Percentiles rank a stretch among this genome's conserved stretches.
These are phyloP conservation scores for Herpetomonas samuelpessoai DNA, from an alignment of 208 protist genomes.

Conservation along the genomic window DNA sequence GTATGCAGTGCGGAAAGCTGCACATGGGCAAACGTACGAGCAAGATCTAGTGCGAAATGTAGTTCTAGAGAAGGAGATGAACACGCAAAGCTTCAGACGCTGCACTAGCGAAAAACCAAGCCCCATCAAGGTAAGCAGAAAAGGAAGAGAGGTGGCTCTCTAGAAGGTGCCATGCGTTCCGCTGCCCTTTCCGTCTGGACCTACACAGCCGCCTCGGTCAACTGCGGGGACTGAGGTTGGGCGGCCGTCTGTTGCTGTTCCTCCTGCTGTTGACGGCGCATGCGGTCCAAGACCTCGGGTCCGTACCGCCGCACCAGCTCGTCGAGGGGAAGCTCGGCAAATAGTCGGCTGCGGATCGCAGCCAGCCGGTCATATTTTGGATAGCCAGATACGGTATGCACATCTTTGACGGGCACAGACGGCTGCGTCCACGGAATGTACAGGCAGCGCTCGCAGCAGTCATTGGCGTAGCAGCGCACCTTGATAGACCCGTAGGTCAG, in stretches of 20 bases:
- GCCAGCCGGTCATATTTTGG: slow-evolving; percentile 63
- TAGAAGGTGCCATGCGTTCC: no score
- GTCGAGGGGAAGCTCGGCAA: slow-evolving; percentile 60
- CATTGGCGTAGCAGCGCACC: slow-evolving; percentile 86
- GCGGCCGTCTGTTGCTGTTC: not conserved
- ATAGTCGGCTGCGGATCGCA: slow-evolving; percentile 50
- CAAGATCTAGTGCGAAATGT: no score
- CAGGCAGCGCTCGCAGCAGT: slow-evolving; percentile 76
- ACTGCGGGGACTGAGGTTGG: no score
- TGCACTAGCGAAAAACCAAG: not conserved
- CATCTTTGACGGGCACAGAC: not conserved
- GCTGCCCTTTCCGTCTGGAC: no score
- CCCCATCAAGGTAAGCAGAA: not conserved
- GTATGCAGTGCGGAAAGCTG: no score
- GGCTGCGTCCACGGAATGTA: slow-evolving; percentile 50
- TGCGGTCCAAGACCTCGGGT: slow-evolving; percentile 16
- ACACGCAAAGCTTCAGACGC: no score
- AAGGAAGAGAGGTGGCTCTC: slow-evolving; percentile 1
- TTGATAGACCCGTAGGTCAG: slow-evolving; percentile 90
- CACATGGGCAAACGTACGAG: no score
- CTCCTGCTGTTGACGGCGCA: not conserved
- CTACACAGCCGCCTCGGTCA: no score
- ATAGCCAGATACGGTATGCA: slow-evolving; percentile 26
- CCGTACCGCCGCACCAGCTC: slow-evolving; percentile 82
- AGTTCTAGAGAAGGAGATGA: no score